A percentile compares a stretch with the other conserved stretches of the same genome.
Evolutionary conservation across 2,329 filamentous ascomycete species (phyloP).

Genomic region (Colletotrichum tropicicola): DNA sequence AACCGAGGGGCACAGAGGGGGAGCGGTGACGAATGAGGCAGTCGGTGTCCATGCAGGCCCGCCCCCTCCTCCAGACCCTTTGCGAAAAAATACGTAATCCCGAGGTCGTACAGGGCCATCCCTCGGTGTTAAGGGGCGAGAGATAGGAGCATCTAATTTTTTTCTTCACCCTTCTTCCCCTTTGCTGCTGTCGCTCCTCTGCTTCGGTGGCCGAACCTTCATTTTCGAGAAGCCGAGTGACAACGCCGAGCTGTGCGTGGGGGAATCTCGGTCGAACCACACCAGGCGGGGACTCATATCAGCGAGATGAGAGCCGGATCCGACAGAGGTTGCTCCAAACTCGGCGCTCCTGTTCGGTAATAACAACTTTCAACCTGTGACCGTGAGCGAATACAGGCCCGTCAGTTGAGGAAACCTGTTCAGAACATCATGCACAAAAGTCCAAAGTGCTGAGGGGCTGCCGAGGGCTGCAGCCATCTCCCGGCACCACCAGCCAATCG

Average conservation of each 20-base stretch:
- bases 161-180: not conserved
- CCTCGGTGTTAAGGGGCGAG: conserved; percentile 20
- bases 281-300: not conserved
- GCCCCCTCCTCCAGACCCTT: not conserved
- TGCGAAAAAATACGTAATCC: conserved; percentile 18
- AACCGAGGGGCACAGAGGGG: not conserved
- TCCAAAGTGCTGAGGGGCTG: not conserved
- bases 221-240: conserved; percentile 1
- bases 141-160: not conserved
- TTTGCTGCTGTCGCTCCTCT: not conserved
- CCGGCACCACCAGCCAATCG: conserved; percentile 4
- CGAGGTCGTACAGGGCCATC: conserved; percentile 9
- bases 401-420: not conserved
- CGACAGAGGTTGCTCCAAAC: not conserved
- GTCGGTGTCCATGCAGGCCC: not conserved
- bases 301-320: not conserved
- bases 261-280: not conserved
- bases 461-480: not conserved
- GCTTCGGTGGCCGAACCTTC: conserved; percentile 10
- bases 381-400: not conserved
- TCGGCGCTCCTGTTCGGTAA: conserved; percentile 1
- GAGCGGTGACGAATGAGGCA: conserved; percentile 20
- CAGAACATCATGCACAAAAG: not conserved
- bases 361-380: too few relatives aligned
- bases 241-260: conserved; percentile 8